Evolutionary conservation across 495 filamentous ascomycete genomes (phyloP).

Genomic region (Glarea lozoyensis): DNA sequence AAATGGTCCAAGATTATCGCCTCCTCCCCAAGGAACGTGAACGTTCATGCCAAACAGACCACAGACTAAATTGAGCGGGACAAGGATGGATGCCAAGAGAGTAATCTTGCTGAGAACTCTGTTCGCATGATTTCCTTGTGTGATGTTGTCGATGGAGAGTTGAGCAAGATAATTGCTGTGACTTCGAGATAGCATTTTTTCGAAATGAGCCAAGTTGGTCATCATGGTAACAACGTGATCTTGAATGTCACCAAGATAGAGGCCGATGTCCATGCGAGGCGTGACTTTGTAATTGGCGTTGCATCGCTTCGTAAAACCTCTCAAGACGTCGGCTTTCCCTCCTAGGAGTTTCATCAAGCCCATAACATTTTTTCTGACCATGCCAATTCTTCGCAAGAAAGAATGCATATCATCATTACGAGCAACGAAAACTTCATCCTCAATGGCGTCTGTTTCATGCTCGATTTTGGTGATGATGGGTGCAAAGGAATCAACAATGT

Average conservation of each 20-base stretch:
- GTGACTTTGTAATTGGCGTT: slow-evolving; percentile 94
- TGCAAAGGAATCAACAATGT: slow-evolving; percentile 93
- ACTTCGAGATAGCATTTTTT: slow-evolving; percentile 93
- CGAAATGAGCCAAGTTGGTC: slow-evolving; percentile 87
- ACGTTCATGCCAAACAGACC: slow-evolving; percentile 99
- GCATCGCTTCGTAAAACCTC: slow-evolving; percentile 94
- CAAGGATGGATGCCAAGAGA: slow-evolving; percentile 86
- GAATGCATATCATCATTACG: slow-evolving; percentile 77
- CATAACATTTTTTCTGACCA: slow-evolving; percentile 89
- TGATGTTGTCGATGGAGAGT: slow-evolving; percentile 81
- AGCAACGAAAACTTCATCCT: slow-evolving; percentile 88
- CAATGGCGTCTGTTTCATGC: slow-evolving; percentile 80
- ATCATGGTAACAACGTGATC: slow-evolving; percentile 99
- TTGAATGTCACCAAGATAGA: slow-evolving; percentile 94
- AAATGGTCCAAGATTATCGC: slow-evolving; percentile 57
- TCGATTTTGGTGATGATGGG: slow-evolving; percentile 83
- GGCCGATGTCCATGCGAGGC: slow-evolving; percentile 87
- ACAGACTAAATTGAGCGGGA: slow-evolving; percentile 92
- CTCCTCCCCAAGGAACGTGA: slow-evolving; percentile 56
- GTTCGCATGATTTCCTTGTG: slow-evolving; percentile 72
- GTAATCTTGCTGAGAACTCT: slow-evolving; percentile 88
- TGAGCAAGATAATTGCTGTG: slow-evolving; percentile 96
- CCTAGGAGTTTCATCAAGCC: slow-evolving; percentile 84
- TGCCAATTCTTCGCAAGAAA: slow-evolving; percentile 82
- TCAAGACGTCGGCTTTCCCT: slow-evolving; percentile 95